A percentile compares a stretch with the other conserved stretches of the same genome.
Conservation (phyloP, 495 filamentous ascomycete genomes). For the Immersiella caudata region DNA sequence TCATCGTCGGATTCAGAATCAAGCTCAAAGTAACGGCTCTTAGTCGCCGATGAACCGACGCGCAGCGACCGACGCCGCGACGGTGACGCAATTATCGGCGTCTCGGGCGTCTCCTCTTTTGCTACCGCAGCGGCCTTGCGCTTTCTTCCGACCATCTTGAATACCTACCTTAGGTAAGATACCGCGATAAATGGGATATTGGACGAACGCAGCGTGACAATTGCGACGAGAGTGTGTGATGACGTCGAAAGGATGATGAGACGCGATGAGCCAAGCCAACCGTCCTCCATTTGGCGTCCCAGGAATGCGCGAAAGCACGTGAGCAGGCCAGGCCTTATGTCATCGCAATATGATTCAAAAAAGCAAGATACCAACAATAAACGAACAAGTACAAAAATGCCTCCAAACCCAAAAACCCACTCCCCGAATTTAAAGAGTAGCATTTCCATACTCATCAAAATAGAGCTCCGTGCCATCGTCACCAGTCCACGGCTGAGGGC, state of each 20-base stretch:
- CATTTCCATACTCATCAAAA: no score
- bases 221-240: background rate
- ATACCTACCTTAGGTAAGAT: background rate
- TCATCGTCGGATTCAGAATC: constrained; percentile 18
- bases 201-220: background rate
- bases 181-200: background rate
- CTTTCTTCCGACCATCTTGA: constrained; percentile 1
- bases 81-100: background rate
- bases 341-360: background rate
- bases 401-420: no score
- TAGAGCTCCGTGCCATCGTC: no score
- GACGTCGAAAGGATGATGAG: background rate
- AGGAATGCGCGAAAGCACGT: background rate
- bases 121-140: constrained; percentile 5
- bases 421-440: background rate
- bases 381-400: background rate
- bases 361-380: background rate
- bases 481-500: no score
- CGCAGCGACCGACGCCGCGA: constrained; percentile 43
- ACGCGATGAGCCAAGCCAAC: background rate
- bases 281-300: background rate
- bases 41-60: constrained; percentile 37
- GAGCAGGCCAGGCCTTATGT: background rate
- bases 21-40: constrained; percentile 45
- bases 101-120: constrained; percentile 19